phyloP scores from a whole-genome alignment of 768 basidiomycete species.

The Boletus subparvulus region DNA sequence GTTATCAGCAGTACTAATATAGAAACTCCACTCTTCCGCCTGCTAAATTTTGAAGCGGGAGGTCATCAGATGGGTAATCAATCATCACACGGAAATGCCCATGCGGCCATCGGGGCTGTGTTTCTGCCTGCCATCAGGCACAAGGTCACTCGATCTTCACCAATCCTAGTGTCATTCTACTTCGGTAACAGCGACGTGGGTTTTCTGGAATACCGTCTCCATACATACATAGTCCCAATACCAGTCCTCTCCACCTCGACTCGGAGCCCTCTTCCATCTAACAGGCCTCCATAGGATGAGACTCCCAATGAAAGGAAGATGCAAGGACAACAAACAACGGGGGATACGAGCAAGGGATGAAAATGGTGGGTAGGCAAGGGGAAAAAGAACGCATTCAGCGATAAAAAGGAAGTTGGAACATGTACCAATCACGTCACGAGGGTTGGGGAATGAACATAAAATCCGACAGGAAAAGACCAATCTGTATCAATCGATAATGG shows the following conservation, averaged over 20 bases:
- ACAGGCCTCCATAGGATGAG: constrained; percentile 51
- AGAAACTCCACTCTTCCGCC: no score
- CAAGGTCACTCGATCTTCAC: neutral
- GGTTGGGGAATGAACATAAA: constrained; percentile 24
- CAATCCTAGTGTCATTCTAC: constrained; percentile 7
- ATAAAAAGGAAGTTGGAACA: constrained; percentile 24
- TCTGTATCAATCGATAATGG: constrained; percentile 31
- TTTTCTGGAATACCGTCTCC: neutral
- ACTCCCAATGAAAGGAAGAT: constrained; percentile 53
- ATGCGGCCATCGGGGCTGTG: no score
- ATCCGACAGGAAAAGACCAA: constrained; percentile 26
- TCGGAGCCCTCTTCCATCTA: constrained; percentile 70
- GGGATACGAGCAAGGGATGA: constrained; percentile 27
- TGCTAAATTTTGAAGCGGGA: no score
- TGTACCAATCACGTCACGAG: constrained; percentile 23
- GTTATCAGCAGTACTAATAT: no score
- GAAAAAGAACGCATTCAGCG: constrained; percentile 19
- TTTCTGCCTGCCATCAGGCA: no score
- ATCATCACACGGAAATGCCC: no score
- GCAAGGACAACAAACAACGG: constrained; percentile 62
- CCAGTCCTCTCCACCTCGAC: constrained; percentile 20
- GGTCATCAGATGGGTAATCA: no score
- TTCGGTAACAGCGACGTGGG: neutral
- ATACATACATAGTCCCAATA: constrained; percentile 1
- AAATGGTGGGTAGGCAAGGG: constrained; percentile 18